These are phyloP conservation scores for Coniophora puteana DNA, from an alignment of 1,284 basidiomycete genomes.

Conservation along the genomic window DNA sequence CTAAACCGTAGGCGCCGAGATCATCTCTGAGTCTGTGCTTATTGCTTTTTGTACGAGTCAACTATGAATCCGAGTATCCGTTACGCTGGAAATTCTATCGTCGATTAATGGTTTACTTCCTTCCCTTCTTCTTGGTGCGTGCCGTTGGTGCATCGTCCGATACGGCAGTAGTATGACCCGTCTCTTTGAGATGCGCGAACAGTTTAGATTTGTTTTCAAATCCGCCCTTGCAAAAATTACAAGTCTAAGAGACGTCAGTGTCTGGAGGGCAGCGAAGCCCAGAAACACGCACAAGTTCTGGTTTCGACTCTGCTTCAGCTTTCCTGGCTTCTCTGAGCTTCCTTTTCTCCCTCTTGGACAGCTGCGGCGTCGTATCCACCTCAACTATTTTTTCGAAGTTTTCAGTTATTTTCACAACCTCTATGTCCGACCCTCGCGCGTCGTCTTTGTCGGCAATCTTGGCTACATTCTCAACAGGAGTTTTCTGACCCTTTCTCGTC, in stretches of 20 bases:
- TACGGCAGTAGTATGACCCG: conserved; percentile 68
- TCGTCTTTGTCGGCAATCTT: not conserved
- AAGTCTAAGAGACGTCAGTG: conserved; percentile 35
- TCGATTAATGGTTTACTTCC: conserved; percentile 23
- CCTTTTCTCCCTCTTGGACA: conserved; percentile 82
- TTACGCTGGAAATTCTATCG: conserved; percentile 10
- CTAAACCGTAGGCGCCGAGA: conserved; percentile 42
- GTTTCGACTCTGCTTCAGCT: conserved; percentile 26
- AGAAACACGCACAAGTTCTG: conserved; percentile 13
- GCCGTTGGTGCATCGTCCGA: conserved; percentile 21
- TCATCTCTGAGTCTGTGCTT: conserved; percentile 1
- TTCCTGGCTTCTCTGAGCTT: conserved; percentile 77
- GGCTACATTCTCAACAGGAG: not conserved
- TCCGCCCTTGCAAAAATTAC: conserved; percentile 66
- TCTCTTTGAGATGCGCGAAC: conserved; percentile 72
- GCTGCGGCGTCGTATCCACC: conserved; percentile 27
- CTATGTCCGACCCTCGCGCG: not conserved
- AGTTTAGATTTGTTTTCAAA: conserved; percentile 80
- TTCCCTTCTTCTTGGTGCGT: conserved; percentile 38
- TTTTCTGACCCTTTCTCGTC: not conserved
- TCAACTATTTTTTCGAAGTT: too few relatives aligned
- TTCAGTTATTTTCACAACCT: not conserved
- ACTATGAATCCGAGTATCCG: conserved; percentile 4
- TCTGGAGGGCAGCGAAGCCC: not conserved
- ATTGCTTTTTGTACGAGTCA: not conserved